Base-by-base conservation (phyloP, 495 filamentous ascomycete genomes). In the Lophiotrema nucula region DNA sequence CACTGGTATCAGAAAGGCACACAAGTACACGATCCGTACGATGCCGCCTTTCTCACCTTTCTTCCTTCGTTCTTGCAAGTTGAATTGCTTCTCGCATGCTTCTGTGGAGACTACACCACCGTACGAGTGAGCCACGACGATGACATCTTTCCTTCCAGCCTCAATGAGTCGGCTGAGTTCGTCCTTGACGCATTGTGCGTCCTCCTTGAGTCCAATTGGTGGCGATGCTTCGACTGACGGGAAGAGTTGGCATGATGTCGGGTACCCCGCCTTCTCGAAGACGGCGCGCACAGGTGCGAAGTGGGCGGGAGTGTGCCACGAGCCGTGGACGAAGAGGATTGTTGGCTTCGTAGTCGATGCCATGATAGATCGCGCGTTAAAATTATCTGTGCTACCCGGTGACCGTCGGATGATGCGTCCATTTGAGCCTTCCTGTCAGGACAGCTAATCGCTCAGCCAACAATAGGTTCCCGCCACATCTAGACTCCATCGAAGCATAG, bases 281-380 rank as follows among this genome's bases (percentile, higher is more conserved):
- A 24, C 11, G 18, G 44, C 4, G 10, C 18, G 18, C 6, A 47
- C 44, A 18, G 11, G 44, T 10, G 18, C 44, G 26, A 47, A 47
- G 23, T 47, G 44, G 4, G 4, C 18, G 5, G 44, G 44, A 21
- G 44, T 47, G 23, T 47, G 44, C 18, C 13, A 47, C 11, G 44
- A 47, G 18, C 44, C 44, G 18, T 47, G 44, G 11, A 47, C 23
- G 44, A 47, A 47, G 4, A 47, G 44, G 18, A 47, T 22, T 10
- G 18, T 47, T 23, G 44, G 44, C 19, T 47, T 47, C 18, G 39
- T n/a, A n/a, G n/a, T n/a, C 10, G 41, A 44, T 12, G 41, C 10
- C 41, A 44, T 44, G 18, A 44, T 37, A n/a, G 10, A 37, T 37
- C n/a, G n/a, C n/a, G n/a, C n/a, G n/a, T n/a, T n/a, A n/a, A n/a